phyloP scores from a whole-genome alignment of 2,329 filamentous ascomycete species.

The Eutypa lata region DNA sequence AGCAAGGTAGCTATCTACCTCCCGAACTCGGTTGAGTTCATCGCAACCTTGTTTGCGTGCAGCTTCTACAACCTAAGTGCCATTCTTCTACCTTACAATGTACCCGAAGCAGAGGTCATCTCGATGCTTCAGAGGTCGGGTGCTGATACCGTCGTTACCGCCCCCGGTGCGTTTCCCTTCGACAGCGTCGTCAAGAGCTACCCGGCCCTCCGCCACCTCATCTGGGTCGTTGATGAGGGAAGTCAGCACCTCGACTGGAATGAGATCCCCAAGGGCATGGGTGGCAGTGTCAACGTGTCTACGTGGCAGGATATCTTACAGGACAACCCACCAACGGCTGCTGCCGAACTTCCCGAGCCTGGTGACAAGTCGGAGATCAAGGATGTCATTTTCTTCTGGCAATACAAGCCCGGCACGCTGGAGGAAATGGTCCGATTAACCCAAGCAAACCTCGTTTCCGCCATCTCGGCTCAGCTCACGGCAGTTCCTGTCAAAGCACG shows the following conservation, averaged over 20 bases:
- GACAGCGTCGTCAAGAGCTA: slow-evolving; percentile 68
- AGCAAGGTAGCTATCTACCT: slow-evolving; percentile 85
- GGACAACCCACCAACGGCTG: slow-evolving; percentile 59
- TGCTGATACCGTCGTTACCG: slow-evolving; percentile 79
- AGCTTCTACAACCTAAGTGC: slow-evolving; percentile 84
- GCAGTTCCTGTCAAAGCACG: slow-evolving; percentile 74
- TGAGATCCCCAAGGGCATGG: slow-evolving; percentile 74
- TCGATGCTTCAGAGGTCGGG: slow-evolving; percentile 69
- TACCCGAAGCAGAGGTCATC: slow-evolving; percentile 65
- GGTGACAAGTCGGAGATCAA: slow-evolving; percentile 51
- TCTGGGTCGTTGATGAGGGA: slow-evolving; percentile 91
- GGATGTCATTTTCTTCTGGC: slow-evolving; percentile 67
- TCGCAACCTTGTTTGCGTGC: slow-evolving; percentile 80
- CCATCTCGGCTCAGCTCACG: slow-evolving; percentile 72
- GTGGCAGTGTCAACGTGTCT: slow-evolving; percentile 72
- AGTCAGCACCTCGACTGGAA: slow-evolving; percentile 96
- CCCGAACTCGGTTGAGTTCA: slow-evolving; percentile 87
- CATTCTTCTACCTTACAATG: slow-evolving; percentile 81
- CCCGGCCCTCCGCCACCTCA: slow-evolving; percentile 68
- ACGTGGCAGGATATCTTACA: slow-evolving; percentile 90
- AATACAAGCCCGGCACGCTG: slow-evolving; percentile 44
- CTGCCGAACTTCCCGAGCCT: slow-evolving; percentile 61
- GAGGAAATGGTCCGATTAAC: slow-evolving; percentile 80
- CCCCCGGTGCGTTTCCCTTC: slow-evolving; percentile 83
- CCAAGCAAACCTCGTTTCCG: slow-evolving; percentile 83